Evolutionary conservation across 768 basidiomycete species (phyloP).

Genomic region (Lyophyllum semitale): DNA sequence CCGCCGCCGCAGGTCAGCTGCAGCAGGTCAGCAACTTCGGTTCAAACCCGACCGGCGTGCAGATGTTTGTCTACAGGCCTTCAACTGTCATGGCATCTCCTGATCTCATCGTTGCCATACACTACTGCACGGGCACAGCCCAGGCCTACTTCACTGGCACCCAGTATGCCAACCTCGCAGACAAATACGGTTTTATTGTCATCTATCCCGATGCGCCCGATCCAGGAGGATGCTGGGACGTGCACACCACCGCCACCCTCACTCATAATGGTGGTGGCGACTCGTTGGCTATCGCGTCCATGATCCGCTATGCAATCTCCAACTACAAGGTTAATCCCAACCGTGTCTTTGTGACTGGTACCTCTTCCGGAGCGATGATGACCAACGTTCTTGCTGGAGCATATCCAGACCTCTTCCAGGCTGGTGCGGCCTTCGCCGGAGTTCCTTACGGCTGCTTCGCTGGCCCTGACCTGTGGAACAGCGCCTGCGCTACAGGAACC

Average conservation of each 20-base stretch:
- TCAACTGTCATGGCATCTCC: constrained; percentile 36
- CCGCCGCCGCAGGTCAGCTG: constrained; percentile 32
- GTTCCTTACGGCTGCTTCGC: constrained; percentile 59
- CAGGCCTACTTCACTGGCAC: constrained; percentile 52
- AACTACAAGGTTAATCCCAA: constrained; percentile 47
- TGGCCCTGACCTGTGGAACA: constrained; percentile 49
- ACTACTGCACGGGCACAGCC: constrained; percentile 53
- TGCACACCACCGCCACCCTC: constrained; percentile 48
- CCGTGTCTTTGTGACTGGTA: constrained; percentile 54
- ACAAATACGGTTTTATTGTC: constrained; percentile 51
- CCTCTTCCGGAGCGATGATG: constrained; percentile 62
- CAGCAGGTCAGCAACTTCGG: constrained; percentile 50
- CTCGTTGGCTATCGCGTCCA: constrained; percentile 50
- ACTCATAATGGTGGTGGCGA: constrained; percentile 59
- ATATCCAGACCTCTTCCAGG: constrained; percentile 56
- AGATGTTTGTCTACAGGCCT: constrained; percentile 48
- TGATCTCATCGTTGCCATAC: constrained; percentile 53
- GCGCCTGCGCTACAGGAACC: constrained; percentile 44
- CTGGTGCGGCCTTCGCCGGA: constrained; percentile 50
- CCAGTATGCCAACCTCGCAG: constrained; percentile 50
- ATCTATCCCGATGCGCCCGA: constrained; percentile 48
- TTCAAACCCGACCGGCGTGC: constrained; percentile 53
- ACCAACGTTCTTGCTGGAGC: constrained; percentile 55
- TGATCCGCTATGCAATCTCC: constrained; percentile 47
- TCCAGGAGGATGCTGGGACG: constrained; percentile 55